phyloP scores from a whole-genome alignment of 805 yeast species.

The Isabelozyma pseudorhagii region DNA sequence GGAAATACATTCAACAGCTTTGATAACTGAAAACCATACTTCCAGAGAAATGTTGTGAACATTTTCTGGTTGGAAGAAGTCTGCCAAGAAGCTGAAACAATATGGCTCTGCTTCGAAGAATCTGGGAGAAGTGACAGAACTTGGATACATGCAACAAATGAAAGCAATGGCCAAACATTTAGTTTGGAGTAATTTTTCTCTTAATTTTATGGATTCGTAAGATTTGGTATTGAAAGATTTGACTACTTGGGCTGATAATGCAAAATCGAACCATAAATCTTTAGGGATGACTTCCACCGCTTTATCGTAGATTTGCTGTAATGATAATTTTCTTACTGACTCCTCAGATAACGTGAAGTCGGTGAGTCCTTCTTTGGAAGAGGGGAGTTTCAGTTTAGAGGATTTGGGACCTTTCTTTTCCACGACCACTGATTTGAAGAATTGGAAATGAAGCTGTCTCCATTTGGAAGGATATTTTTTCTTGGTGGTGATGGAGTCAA shows the following conservation, averaged over 20 bases:
- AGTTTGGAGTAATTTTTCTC: constrained; percentile 58
- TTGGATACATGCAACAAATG: constrained; percentile 53
- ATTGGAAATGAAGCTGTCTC: constrained; percentile 53
- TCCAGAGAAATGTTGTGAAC: constrained; percentile 42
- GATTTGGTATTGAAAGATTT: constrained; percentile 67
- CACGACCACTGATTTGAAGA: constrained; percentile 27
- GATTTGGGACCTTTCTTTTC: constrained; percentile 1
- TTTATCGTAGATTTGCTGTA: constrained; percentile 62
- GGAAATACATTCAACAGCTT: constrained; percentile 68
- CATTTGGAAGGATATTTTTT: constrained; percentile 53
- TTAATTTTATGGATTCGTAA: constrained; percentile 48
- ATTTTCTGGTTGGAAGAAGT: constrained; percentile 66
- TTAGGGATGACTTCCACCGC: constrained; percentile 58
- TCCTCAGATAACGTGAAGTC: constrained; percentile 53
- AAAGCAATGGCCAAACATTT: constrained; percentile 70
- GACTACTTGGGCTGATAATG: constrained; percentile 58
- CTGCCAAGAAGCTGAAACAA: constrained; percentile 65
- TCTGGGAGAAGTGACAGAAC: constrained; percentile 58
- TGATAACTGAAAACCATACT: constrained; percentile 58
- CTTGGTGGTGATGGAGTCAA: constrained; percentile 42
- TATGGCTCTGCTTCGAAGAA: constrained; percentile 72
- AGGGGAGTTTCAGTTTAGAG: not conserved
- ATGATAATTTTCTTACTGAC: constrained; percentile 49
- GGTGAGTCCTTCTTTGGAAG: constrained; percentile 44
- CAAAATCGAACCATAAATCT: constrained; percentile 62